Conservation (phyloP, 495 filamentous ascomycete species). For the Neurospora hispaniola region DNA sequence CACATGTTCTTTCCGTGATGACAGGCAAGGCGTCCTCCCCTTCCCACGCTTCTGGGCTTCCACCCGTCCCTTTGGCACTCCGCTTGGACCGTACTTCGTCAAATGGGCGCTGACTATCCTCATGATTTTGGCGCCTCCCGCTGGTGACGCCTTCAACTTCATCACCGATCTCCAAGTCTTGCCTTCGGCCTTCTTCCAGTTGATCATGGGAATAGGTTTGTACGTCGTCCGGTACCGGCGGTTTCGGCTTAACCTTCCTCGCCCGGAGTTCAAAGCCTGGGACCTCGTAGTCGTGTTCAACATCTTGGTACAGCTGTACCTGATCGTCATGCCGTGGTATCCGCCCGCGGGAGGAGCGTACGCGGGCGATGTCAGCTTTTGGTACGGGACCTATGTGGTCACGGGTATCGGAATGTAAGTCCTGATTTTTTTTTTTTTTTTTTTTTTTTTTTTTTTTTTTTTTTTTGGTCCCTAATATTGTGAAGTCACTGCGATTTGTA, state of each 20-base stretch:
- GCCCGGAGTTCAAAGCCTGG: slow-evolving; percentile 45
- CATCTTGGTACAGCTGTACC: slow-evolving; percentile 43
- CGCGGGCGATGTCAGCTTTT: slow-evolving; percentile 54
- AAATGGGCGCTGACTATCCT: slow-evolving; percentile 49
- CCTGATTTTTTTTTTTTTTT: too few relatives aligned
- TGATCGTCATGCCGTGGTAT: slow-evolving; percentile 56
- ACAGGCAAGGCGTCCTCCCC: slow-evolving; percentile 55
- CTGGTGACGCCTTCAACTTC: slow-evolving; percentile 61
- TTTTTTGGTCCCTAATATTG: too few relatives aligned
- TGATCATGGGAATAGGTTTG: slow-evolving; percentile 44
- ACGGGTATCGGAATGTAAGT: slow-evolving; percentile 47
- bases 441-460: too few relatives aligned
- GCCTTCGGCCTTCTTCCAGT: slow-evolving; percentile 42
- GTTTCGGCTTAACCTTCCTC: slow-evolving; percentile 31
- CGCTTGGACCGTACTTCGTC: slow-evolving; percentile 46
- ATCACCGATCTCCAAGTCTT: slow-evolving; percentile 45
- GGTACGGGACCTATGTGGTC: slow-evolving; percentile 54
- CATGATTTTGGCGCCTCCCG: slow-evolving; percentile 57
- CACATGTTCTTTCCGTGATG: neutral
- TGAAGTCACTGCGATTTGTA: neutral
- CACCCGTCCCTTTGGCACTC: slow-evolving; percentile 52
- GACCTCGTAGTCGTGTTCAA: slow-evolving; percentile 42
- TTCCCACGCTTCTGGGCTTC: slow-evolving; percentile 54
- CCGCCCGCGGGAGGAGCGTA: slow-evolving; percentile 45
- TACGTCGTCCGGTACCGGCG: slow-evolving; percentile 42